These are phyloP conservation scores for Williopsis jadinii DNA, from an alignment of 1,139 yeast species.

Conservation along the genomic window DNA sequence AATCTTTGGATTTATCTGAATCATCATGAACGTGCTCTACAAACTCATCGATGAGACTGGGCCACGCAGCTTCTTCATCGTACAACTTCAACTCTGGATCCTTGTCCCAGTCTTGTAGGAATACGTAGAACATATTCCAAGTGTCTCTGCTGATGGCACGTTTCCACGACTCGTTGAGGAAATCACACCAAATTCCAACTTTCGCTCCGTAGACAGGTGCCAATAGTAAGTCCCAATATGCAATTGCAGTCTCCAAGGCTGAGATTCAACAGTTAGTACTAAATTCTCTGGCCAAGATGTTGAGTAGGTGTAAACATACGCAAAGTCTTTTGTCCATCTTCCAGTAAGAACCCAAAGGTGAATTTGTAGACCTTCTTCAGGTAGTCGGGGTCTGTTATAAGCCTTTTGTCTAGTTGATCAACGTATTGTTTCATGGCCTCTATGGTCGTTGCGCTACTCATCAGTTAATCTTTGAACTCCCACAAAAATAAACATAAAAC, in stretches of 20 bases:
- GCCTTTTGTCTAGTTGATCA: constrained; percentile 27
- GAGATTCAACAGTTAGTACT: constrained; percentile 7
- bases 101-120: constrained; percentile 44
- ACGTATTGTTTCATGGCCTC: constrained; percentile 44
- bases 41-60: constrained; percentile 77
- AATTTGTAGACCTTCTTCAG: constrained; percentile 59
- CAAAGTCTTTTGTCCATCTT: constrained; percentile 53
- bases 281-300: background rate
- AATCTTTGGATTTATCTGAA: too few relatives aligned
- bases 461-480: background rate
- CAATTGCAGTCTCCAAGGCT: constrained; percentile 53
- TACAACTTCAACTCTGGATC: constrained; percentile 51
- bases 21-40: constrained; percentile 43
- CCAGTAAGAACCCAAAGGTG: constrained; percentile 62
- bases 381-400: constrained; percentile 32
- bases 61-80: constrained; percentile 88
- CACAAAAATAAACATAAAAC: constrained; percentile 17
- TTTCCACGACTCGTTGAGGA: constrained; percentile 32
- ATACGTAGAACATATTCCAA: constrained; percentile 79
- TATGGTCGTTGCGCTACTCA: constrained; percentile 23
- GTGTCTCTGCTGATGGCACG: constrained; percentile 58
- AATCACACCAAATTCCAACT: constrained; percentile 48
- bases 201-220: constrained; percentile 25
- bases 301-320: constrained; percentile 13
- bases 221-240: constrained; percentile 72